Percentiles rank a stretch among this genome's conserved stretches.
Conservation (phyloP, 176 grass and related monocot species). For the Phyllostachys edulis region DNA sequence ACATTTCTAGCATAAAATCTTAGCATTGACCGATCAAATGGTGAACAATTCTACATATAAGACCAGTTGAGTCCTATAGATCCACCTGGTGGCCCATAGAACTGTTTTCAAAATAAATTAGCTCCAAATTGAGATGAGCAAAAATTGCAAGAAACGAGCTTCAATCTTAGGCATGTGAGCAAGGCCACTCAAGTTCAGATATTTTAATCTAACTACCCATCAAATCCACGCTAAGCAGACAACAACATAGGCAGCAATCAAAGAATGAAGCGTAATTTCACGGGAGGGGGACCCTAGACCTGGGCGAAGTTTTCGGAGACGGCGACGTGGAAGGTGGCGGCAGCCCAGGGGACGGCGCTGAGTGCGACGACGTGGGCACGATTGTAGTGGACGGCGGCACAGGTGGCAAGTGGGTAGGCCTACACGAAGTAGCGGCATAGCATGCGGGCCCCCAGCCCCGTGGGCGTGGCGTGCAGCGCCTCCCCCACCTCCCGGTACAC, state of each 20-base stretch:
- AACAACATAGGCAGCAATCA: not conserved
- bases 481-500: conserved; percentile 88
- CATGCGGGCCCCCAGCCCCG: no score
- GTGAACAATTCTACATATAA: not conserved
- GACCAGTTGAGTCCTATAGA: not conserved
- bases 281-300: conserved; percentile 26
- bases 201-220: not conserved
- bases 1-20: not conserved
- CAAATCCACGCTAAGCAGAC: not conserved
- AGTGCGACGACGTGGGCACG: conserved; percentile 62
- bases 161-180: no score
- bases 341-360: conserved; percentile 81
- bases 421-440: no score
- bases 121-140: not conserved
- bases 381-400: conserved; percentile 63
- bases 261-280: not conserved
- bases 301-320: conserved; percentile 69
- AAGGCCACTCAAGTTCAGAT: not conserved
- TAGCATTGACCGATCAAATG: not conserved
- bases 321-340: conserved; percentile 80
- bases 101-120: not conserved
- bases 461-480: no score
- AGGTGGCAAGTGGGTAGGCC: conserved; percentile 67
- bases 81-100: not conserved
- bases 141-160: not conserved